These are phyloP conservation scores for Aechmea fasciata DNA, from an alignment of 176 grass and related monocot species.

Conservation along the genomic window DNA sequence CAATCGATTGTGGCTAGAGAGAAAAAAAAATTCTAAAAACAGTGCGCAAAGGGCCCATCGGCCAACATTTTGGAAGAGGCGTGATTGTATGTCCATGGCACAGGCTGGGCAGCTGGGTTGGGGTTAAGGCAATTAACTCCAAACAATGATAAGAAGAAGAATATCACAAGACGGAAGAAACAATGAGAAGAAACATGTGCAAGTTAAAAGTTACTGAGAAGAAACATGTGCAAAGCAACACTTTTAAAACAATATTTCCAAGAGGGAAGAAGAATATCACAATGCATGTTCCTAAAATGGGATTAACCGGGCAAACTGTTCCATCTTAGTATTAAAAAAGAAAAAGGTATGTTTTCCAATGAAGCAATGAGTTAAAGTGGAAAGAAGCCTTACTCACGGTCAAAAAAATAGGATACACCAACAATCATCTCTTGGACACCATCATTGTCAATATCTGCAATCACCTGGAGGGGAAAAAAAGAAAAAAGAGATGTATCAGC, in stretches of 20 bases:
- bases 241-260: not conserved
- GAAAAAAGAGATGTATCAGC: slow-evolving; percentile 19
- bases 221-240: not conserved
- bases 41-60: no score
- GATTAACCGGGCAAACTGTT: not conserved
- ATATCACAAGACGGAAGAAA: no score
- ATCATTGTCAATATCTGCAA: slow-evolving; percentile 94
- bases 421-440: slow-evolving; percentile 90
- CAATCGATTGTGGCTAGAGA: no score
- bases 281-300: no score
- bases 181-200: no score
- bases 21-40: no score
- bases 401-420: slow-evolving; percentile 85
- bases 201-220: no score
- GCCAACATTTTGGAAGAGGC: no score
- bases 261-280: not conserved
- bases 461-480: slow-evolving; percentile 44
- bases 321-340: not conserved
- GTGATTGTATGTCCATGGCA: no score
- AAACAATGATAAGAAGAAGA: no score
- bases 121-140: no score
- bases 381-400: slow-evolving; percentile 53
- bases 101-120: no score
- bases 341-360: not conserved
- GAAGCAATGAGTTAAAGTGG: slow-evolving; percentile 4